Conservation (phyloP, 73 alveolate species). For the Chromera velia region DNA sequence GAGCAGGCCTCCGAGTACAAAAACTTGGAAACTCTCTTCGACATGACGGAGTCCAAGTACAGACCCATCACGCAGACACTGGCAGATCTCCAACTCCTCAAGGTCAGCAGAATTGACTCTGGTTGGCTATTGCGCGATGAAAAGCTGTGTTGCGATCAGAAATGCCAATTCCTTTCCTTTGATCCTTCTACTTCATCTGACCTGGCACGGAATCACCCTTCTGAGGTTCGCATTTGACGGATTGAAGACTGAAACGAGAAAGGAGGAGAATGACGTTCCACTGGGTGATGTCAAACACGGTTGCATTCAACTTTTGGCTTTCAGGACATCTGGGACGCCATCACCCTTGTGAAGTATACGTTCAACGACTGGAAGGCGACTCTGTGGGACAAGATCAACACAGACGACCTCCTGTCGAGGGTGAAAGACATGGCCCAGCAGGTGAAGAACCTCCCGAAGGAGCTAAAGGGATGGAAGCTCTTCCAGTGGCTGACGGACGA, state of each 20-base stretch:
- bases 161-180: too few species aligned
- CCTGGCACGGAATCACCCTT: slow-evolving; percentile 96
- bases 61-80: slow-evolving; percentile 16
- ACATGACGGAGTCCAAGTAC: slow-evolving; percentile 36
- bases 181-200: slow-evolving; percentile 58
- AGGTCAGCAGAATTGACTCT: not conserved
- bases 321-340: slow-evolving; percentile 96
- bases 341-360: slow-evolving; percentile 67
- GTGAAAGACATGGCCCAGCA: slow-evolving; percentile 81
- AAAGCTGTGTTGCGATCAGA: too few species aligned
- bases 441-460: slow-evolving; percentile 81
- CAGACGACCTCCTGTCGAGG: slow-evolving; percentile 88
- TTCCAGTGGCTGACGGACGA: slow-evolving; percentile 72
- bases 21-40: slow-evolving; percentile 25
- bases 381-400: slow-evolving; percentile 96
- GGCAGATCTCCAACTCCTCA: not conserved
- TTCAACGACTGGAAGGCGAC: slow-evolving; percentile 97
- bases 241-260: too few species aligned
- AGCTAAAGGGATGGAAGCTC: slow-evolving; percentile 73
- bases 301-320: too few species aligned
- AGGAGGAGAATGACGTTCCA: too few species aligned
- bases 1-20: slow-evolving; percentile 34
- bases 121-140: not conserved
- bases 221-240: slow-evolving; percentile 77
- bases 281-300: too few species aligned